phyloP scores from a whole-genome alignment of 768 basidiomycete genomes.

The Chiua virens region DNA sequence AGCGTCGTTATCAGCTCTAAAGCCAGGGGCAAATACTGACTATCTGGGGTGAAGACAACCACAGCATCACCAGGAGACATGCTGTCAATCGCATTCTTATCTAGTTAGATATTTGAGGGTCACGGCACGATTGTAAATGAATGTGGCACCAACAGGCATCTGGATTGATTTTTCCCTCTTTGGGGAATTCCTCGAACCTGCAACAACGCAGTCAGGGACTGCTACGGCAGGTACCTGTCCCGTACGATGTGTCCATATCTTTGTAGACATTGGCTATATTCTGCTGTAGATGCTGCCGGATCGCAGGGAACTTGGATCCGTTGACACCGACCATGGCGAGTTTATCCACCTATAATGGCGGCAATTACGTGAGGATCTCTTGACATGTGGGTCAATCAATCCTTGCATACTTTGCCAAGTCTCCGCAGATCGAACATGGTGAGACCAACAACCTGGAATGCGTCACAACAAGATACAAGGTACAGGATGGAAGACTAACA shows the following conservation, averaged over 20 bases:
- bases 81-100: slow-evolving; percentile 77
- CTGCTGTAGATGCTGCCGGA: slow-evolving; percentile 73
- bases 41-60: slow-evolving; percentile 91
- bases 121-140: slow-evolving; percentile 3
- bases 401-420: slow-evolving; percentile 61
- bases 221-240: background rate
- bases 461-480: slow-evolving; percentile 12
- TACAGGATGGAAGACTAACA: slow-evolving; percentile 39
- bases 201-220: background rate
- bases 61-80: slow-evolving; percentile 84
- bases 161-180: slow-evolving; percentile 63
- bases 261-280: slow-evolving; percentile 86
- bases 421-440: slow-evolving; percentile 89
- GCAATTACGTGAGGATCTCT: slow-evolving; percentile 6
- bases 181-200: slow-evolving; percentile 81
- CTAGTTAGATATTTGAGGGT: slow-evolving; percentile 37
- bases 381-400: slow-evolving; percentile 2
- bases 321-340: slow-evolving; percentile 90
- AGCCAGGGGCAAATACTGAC: slow-evolving; percentile 40
- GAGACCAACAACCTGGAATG: slow-evolving; percentile 74
- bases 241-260: slow-evolving; percentile 82
- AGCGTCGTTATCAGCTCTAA: background rate
- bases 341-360: slow-evolving; percentile 53
- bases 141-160: slow-evolving; percentile 78
- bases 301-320: slow-evolving; percentile 85